Base-by-base conservation (phyloP, 164 flowering plant genomes). In the Brasenia schreberi region DNA sequence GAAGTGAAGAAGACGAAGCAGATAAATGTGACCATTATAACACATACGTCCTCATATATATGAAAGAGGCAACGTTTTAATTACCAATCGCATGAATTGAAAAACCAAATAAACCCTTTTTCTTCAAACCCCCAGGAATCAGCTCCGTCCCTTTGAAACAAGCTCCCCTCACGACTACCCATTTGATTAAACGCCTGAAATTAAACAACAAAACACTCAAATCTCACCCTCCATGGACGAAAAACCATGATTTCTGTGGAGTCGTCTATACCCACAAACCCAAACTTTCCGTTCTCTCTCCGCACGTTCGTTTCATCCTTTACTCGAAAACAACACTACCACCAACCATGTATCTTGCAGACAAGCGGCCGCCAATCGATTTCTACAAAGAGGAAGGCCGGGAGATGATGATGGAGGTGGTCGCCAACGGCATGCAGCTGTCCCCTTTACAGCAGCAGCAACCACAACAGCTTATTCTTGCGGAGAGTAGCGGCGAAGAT, bases 401-500 rank as follows among this genome's bases (percentile, higher is more conserved):
- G 39, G 39, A 33, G 39, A 33, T 33, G 87, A 83, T 88, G 72
- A 81, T 88, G 62, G 94, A 88, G 75, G 92, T 79, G 2, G 77
- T 80, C 14, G 69, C 66, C 43, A 75, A 76, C 62, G 76, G 71
- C 10, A 67, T 53, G 19, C 67, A 59, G 66, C 77, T 68, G 43
- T 78, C 68, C 27, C 71, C 68, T 42, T 77, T 49, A 16, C 83
- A 71, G 39, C 77, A 73, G 69, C 72, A 74, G 49, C 56, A 33
- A 12, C 78, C 67, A 12, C 80, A 69, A 63, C 80, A 76, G 18
- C 85, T 79, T 67, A 74, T 82, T 82, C 70, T 85, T 14, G 71
- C 83, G 7, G 82, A 74, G 0, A 87, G 82, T 9, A 83, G 90
- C 71, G 78, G 87, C 74, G 85, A 83, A 61, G 87, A 84, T 65